Base-by-base conservation (phyloP, 225 moss, liverwort and hornwort genomes). In the Physcomitrellopsis africana region DNA sequence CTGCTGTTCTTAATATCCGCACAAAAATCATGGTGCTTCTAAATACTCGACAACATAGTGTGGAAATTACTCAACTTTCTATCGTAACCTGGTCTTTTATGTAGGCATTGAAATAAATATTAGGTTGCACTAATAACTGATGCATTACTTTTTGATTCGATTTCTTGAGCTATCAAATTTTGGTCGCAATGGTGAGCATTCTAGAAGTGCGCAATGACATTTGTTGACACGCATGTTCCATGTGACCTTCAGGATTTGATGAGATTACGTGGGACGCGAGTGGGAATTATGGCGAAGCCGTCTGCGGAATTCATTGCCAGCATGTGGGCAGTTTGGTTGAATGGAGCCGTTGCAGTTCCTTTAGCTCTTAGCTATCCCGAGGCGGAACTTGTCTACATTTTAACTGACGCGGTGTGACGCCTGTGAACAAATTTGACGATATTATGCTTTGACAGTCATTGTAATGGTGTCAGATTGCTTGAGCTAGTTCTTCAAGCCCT, bases 301-400 rank as follows among this genome's bases (percentile, higher is more conserved):
- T 93, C 92, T 61, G 87, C 92, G 20, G 99, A 99, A 88, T 99
- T 99, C 64, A 92, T 99, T 77, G 99, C 93, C 29, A 87, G 87
- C 67, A 65, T 99, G 60, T 99, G 95, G 99, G 99, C 89, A 60
- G 82, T 87, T 54, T 99, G 99, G 99, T 83, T 99, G 68, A 93
- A 89, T 80, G 99, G 95, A 81, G 92, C 79, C 23, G 86, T 95
- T 68, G 99, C 93, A 63, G 95, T 99, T 42, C 99, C 99, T 58
- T 83, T 99, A 83, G 99, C 99, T 63, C 89, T 99, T 65, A 99
- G 99, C 89, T 93, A 99, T 74, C 99, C 99, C 15, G 99, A 95
- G 74, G 79, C 92, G 63, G 99, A 99, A 84, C 93, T 99, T 73
- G 72, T 84, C 78, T 95, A 99, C 78, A 89, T 99, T 26, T 79